A percentile compares a stretch with the other conserved stretches of the same genome.
Conservation (phyloP, 208 protist genomes). For the Leishmania guyanensis region DNA sequence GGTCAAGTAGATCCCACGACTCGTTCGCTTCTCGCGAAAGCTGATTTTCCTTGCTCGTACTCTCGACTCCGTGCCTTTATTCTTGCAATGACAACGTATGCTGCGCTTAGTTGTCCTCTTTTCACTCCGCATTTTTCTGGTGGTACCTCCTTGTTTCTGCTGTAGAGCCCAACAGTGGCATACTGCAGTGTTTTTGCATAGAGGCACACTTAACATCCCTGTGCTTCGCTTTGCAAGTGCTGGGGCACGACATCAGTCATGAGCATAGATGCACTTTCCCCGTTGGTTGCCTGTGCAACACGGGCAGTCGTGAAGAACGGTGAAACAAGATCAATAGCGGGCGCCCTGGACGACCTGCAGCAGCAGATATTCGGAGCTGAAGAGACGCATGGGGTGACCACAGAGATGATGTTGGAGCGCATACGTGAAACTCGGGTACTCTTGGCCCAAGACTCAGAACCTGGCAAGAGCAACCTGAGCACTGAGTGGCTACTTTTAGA, state of each 20-base stretch:
- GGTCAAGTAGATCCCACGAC: neutral
- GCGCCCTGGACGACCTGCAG: conserved; percentile 22
- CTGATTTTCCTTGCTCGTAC: neutral
- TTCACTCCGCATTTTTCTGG: neutral
- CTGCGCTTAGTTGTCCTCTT: conserved; percentile 7
- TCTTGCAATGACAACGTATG: neutral
- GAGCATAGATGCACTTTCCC: conserved; percentile 10
- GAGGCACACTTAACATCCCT: neutral
- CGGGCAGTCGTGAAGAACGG: conserved; percentile 6
- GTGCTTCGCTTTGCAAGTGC: neutral
- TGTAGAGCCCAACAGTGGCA: neutral
- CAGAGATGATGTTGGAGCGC: neutral
- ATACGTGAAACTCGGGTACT: neutral
- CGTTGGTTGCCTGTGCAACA: conserved; percentile 14
- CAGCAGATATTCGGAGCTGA: conserved; percentile 14
- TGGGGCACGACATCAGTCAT: conserved; percentile 8
- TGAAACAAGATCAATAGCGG: conserved; percentile 8
- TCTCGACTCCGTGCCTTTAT: neutral
- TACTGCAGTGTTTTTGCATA: conserved; percentile 11
- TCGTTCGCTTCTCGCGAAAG: neutral
- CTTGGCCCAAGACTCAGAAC: neutral
- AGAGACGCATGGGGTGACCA: neutral
- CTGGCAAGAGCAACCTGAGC: conserved; percentile 10
- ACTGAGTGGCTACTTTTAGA: conserved; percentile 30
- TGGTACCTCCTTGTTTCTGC: conserved; percentile 7